A percentile compares a stretch with the other conserved stretches of the same genome.
Evolutionary conservation across 768 basidiomycete genomes (phyloP).

Genomic region (Hygrophorus russula): DNA sequence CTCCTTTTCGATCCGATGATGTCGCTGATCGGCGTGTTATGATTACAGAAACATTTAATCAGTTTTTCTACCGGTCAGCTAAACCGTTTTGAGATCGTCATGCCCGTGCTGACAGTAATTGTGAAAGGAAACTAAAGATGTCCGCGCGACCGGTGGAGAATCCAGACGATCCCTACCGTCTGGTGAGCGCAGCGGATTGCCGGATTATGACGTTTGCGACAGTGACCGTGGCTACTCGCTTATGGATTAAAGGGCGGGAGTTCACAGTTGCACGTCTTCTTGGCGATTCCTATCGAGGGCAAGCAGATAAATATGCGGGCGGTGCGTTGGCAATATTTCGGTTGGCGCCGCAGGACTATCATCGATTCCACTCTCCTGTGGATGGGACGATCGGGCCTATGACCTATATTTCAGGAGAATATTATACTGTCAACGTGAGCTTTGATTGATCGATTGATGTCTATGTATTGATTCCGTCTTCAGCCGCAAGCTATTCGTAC

Average conservation of each 20-base stretch:
- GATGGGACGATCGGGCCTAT: constrained; percentile 77
- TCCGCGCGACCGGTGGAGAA: constrained; percentile 65
- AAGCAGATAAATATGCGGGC: constrained; percentile 61
- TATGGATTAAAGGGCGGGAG: constrained; percentile 98
- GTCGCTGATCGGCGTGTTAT: constrained; percentile 1
- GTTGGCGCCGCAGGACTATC: constrained; percentile 91
- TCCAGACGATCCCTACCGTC: constrained; percentile 62
- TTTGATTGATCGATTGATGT: neutral
- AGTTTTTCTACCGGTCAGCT: constrained; percentile 73
- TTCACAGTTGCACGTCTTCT: constrained; percentile 75
- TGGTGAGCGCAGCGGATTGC: constrained; percentile 91
- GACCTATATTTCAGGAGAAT: constrained; percentile 79
- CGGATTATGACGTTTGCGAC: constrained; percentile 92
- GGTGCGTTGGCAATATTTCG: constrained; percentile 87
- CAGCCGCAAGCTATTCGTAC: constrained; percentile 92
- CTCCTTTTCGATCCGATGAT: neutral
- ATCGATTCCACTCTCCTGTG: constrained; percentile 85
- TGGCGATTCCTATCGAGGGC: constrained; percentile 63
- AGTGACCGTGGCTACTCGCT: constrained; percentile 69
- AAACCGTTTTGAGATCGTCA: neutral
- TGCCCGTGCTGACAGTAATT: constrained; percentile 4
- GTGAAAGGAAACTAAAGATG: constrained; percentile 69
- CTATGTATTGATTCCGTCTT: neutral
- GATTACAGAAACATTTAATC: constrained; percentile 72
- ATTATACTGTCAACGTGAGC: constrained; percentile 88